phyloP scores from a whole-genome alignment of 305 asterid genomes.

The Fraxinus angustifolia region DNA sequence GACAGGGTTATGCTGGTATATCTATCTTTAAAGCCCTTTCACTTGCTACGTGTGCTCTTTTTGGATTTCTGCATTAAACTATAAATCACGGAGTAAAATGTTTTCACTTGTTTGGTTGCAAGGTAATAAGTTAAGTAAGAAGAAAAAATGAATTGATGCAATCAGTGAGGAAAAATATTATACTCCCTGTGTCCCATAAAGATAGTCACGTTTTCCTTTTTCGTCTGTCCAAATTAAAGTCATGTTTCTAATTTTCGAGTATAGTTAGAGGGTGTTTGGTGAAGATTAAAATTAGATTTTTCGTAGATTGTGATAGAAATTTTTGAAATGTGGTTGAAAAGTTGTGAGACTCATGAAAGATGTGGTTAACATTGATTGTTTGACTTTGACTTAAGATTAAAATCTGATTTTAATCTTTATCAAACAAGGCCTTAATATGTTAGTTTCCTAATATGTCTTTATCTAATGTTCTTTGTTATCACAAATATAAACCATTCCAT shows the following conservation, averaged over 20 bases:
- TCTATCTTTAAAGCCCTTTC: background rate
- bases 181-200: background rate
- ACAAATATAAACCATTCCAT: too few species aligned
- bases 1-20: constrained; percentile 61
- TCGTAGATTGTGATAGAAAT: too few species aligned
- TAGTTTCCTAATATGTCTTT: background rate
- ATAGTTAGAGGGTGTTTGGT: background rate
- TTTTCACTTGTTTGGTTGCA: background rate
- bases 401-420: too few species aligned
- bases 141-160: background rate
- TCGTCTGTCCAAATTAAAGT: background rate
- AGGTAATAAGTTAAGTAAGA: background rate
- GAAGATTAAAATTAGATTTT: too few species aligned
- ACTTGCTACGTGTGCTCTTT: background rate
- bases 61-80: background rate
- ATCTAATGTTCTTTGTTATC: too few species aligned
- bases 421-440: too few species aligned
- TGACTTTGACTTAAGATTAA: too few species aligned
- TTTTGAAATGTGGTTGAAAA: too few species aligned
- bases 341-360: too few species aligned
- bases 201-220: background rate
- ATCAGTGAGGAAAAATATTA: background rate
- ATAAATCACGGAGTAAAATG: background rate
- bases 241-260: background rate
- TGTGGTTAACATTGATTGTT: too few species aligned